These are phyloP conservation scores for Panicum miliaceum DNA, from an alignment of 176 grass and related monocot species.

Conservation along the genomic window DNA sequence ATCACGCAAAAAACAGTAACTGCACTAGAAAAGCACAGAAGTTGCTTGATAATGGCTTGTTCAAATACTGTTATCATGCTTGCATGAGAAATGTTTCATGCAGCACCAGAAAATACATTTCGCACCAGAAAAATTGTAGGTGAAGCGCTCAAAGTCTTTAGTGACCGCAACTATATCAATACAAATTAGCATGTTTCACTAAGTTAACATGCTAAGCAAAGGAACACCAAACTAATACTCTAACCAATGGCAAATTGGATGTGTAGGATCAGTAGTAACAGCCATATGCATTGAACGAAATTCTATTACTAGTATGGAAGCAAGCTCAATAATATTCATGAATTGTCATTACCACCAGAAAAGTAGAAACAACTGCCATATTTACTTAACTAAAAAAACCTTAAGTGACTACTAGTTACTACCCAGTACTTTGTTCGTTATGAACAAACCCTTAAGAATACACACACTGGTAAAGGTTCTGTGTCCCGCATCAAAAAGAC, in stretches of 20 bases:
- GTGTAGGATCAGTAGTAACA: not conserved
- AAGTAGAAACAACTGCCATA: not conserved
- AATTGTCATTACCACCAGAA: not conserved
- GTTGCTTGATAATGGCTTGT: not conserved
- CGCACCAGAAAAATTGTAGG: not conserved
- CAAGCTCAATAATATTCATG: slow-evolving; percentile 5
- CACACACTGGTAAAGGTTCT: not conserved
- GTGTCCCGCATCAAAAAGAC: not conserved
- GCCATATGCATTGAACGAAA: not conserved
- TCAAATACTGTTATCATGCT: not conserved
- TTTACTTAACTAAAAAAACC: not conserved
- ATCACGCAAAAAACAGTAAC: not conserved
- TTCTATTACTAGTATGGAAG: not conserved
- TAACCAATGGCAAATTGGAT: not conserved
- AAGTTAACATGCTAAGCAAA: not conserved
- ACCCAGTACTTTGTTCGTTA: not conserved
- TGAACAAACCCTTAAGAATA: not conserved
- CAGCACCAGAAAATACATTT: not conserved
- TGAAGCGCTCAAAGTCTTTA: not conserved
- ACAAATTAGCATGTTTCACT: not conserved
- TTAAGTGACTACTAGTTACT: not conserved
- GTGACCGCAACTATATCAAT: not conserved
- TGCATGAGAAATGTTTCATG: not conserved
- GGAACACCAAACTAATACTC: not conserved
- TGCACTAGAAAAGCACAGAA: slow-evolving; percentile 7